phyloP scores from a whole-genome alignment of 495 filamentous ascomycete species.

The Aspergillus heteromorphus region DNA sequence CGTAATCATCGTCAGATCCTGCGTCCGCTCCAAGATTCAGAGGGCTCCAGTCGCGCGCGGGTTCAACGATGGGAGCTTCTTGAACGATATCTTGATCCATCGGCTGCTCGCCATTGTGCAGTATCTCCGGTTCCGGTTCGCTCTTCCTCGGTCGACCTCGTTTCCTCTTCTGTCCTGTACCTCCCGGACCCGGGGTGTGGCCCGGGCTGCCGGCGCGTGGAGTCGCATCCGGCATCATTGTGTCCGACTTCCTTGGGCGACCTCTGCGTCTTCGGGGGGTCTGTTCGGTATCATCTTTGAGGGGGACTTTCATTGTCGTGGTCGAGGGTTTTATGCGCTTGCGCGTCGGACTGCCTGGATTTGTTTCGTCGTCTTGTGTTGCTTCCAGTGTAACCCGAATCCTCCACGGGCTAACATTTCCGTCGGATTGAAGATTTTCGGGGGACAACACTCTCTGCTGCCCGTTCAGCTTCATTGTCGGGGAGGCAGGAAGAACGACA shows the following conservation, averaged over 20 bases:
- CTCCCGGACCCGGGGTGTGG: slow-evolving; percentile 25
- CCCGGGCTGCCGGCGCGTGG: slow-evolving; percentile 34
- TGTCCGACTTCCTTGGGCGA: slow-evolving; percentile 42
- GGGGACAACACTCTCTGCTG: slow-evolving; percentile 32
- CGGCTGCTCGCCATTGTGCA: slow-evolving; percentile 14
- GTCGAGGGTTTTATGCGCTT: slow-evolving; percentile 38
- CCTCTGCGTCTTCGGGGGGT: slow-evolving; percentile 37
- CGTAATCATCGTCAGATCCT: slow-evolving; percentile 18
- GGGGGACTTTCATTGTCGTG: slow-evolving; percentile 48
- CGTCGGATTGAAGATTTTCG: slow-evolving; percentile 30
- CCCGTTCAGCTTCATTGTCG: slow-evolving; percentile 32
- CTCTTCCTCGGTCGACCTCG: slow-evolving; percentile 39
- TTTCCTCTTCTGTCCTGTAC: slow-evolving; percentile 24
- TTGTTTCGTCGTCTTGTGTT: slow-evolving; percentile 43
- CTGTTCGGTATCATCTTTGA: slow-evolving; percentile 43
- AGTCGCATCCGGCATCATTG: slow-evolving; percentile 23
- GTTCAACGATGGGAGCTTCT: slow-evolving; percentile 10
- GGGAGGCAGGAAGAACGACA: slow-evolving; percentile 40
- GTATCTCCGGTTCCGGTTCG: slow-evolving; percentile 17
- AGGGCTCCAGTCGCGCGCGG: slow-evolving; percentile 18
- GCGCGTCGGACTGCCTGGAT: slow-evolving; percentile 25
- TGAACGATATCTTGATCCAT: not conserved
- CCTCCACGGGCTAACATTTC: slow-evolving; percentile 50
- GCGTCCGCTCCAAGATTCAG: slow-evolving; percentile 22
- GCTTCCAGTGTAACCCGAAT: slow-evolving; percentile 56